Base-by-base conservation (phyloP, 306 rosid genomes). In the Malus sylvestris region DNA sequence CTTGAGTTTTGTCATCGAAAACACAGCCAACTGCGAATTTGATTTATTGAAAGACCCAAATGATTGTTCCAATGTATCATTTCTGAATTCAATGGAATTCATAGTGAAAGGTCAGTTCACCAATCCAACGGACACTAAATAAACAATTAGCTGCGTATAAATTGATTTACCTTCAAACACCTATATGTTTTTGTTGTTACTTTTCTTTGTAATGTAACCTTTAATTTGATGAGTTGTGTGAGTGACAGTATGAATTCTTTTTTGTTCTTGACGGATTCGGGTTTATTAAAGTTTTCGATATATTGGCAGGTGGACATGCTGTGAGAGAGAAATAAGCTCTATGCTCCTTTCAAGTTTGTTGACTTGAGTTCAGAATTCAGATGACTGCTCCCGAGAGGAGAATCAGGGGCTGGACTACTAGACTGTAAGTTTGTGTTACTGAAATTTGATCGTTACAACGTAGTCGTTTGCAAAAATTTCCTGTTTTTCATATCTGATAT, bases 271-370 rank as follows among this genome's bases (percentile, higher is more conserved):
- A 10, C 0, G 73, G 27, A 33, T 60, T 42, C 6, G 71, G 7
- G n/a, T 61, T 30, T 30, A 30, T 30, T 30, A 0, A 30, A 30
- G 32, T 30, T 30, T 30, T 30, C 4, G 32, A 30, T 30, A 29
- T 4, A 8, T 38, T 53, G 68, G 79, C 80, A 92, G 93, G 97
- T 95, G 44, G 76, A 90, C 68, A 90, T 95, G 93, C 90, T 95
- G 9, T 84, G 87, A 78, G 96, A 95, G 90, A 95, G 93, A 86
- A 95, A 92, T 63, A 74, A 76, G 87, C 66, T 42, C 38, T 89
- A 90, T 57, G 86, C 87, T 15, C 85, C 97, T 0, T 92, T 95
- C 88, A 90, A 85, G 81, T 95, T 95, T 90, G 90, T 92, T 68
- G 97, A 95, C 70, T 88, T 95, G 73, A 67, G 97, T 70, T 95